These are phyloP conservation scores for Asclepias syriaca DNA, from an alignment of 257 asterid genomes.

Conservation along the genomic window DNA sequence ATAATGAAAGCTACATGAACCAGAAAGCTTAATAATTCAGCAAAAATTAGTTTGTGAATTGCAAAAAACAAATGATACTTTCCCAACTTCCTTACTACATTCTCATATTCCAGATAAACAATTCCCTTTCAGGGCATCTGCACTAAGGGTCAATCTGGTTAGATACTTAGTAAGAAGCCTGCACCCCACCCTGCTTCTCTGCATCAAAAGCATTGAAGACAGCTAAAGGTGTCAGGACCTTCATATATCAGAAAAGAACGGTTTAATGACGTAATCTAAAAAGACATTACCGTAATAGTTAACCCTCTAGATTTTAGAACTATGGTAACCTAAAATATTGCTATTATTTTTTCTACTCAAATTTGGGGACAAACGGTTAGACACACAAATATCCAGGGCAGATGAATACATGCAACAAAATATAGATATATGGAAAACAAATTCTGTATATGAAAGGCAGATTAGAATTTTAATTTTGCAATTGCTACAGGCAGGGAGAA, in stretches of 20 bases:
- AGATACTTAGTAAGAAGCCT: slow-evolving; percentile 57
- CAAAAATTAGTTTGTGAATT: slow-evolving; percentile 6
- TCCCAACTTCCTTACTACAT: slow-evolving; percentile 39
- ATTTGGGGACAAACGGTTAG: not conserved
- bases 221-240: slow-evolving; percentile 61
- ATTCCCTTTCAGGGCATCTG: slow-evolving; percentile 38
- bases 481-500: not conserved
- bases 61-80: slow-evolving; percentile 1
- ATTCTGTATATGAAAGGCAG: not conserved
- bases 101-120: slow-evolving; percentile 54
- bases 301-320: not conserved
- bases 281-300: slow-evolving; percentile 1
- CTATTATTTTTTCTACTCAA: not conserved
- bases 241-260: slow-evolving; percentile 20
- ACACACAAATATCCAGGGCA: not conserved
- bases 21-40: slow-evolving; percentile 5
- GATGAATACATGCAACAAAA: not conserved
- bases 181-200: slow-evolving; percentile 79
- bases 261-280: slow-evolving; percentile 15
- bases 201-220: slow-evolving; percentile 91
- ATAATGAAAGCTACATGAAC: no score
- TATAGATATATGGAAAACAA: not conserved
- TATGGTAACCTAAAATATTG: not conserved
- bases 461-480: not conserved
- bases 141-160: slow-evolving; percentile 59